Base-by-base conservation (phyloP, 2,329 filamentous ascomycete genomes). In the Aureobasidium uvarum region DNA sequence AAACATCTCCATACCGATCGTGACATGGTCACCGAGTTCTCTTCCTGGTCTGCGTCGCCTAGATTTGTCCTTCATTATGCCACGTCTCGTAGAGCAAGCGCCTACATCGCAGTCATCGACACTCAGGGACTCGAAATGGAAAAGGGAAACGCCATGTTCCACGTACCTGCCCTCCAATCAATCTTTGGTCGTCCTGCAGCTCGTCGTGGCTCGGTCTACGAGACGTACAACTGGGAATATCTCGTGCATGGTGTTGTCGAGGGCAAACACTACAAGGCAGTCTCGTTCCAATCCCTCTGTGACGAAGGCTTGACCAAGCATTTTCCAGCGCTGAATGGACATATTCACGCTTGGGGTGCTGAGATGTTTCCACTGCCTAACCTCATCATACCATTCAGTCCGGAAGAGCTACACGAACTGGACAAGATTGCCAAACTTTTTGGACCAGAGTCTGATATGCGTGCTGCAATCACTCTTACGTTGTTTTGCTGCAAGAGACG, bases 11-110 rank as follows among this genome's bases (percentile, higher is more conserved):
- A 5, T 3, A 16, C 5, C 2, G 6, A 10, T 6, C 7, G 23
- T 7, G 0, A 45, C 14, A 2, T 38, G 28, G n/a, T 7, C 2
- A 48, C 56, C 2, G 43, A 60, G 6, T 62, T 62, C 36, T 51
- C 45, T 13, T 62, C 59, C 2, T 62, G 59, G 59, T 51, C 59
- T 28, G 41, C 48, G 4, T 62, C 46, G 4, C 59, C 36, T 11
- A 25, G n/a, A 28, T 62, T 62, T 16, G 59, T 25, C n/a, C 20
- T 51, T 1, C 10, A 39, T 20, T 62, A 62, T 14, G 58, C 58
- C 23, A 50, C 43, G 3, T n/a, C 7, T 2, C 16, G 11, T 2
- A 20, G 36, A 31, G 20, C 6, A 5, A 23, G 4, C 10, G 25
- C 46, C 7, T 43, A 43, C n/a, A 39, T 62, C 20, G 41, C 43